Percentiles rank a stretch among this genome's conserved stretches.
Evolutionary conservation across 2,329 filamentous ascomycete species (phyloP).

Genomic region (Aureobasidium sp.): DNA sequence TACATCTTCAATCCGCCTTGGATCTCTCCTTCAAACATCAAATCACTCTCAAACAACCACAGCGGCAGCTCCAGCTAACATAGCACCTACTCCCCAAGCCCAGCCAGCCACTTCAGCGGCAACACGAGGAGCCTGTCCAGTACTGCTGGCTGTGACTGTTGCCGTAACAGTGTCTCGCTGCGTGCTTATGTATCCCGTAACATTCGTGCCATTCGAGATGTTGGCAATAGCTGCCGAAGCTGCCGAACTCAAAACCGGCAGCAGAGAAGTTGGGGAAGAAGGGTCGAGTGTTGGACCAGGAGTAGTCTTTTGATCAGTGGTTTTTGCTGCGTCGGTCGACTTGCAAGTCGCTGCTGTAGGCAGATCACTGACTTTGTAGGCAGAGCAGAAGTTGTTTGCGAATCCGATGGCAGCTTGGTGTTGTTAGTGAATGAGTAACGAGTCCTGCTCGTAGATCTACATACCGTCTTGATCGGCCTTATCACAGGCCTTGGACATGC

Average conservation of each 20-base stretch:
- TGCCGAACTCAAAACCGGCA: not conserved
- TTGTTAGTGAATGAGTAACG: not conserved
- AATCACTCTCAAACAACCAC: not conserved
- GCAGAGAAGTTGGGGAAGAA: not conserved
- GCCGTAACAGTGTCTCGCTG: not conserved
- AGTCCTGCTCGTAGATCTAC: not conserved
- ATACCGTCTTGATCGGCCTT: constrained; percentile 27
- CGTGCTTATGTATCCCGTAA: not conserved
- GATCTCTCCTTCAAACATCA: not conserved
- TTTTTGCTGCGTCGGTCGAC: not conserved
- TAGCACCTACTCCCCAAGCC: constrained; percentile 1
- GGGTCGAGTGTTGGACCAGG: not conserved
- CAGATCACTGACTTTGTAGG: constrained; percentile 30
- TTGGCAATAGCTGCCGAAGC: not conserved
- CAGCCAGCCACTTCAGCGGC: not conserved
- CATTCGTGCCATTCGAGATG: not conserved
- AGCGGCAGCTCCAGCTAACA: constrained; percentile 1
- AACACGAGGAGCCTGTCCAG: not conserved
- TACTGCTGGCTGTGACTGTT: not conserved
- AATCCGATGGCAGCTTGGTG: constrained; percentile 33
- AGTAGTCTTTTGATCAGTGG: not conserved
- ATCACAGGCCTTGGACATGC: constrained; percentile 30
- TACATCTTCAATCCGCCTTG: not conserved
- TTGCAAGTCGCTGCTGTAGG: constrained; percentile 33
- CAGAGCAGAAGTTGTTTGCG: constrained; percentile 33